These are phyloP conservation scores for Exophiala mesophila DNA, from an alignment of 2,329 filamentous ascomycete species.

Conservation along the genomic window DNA sequence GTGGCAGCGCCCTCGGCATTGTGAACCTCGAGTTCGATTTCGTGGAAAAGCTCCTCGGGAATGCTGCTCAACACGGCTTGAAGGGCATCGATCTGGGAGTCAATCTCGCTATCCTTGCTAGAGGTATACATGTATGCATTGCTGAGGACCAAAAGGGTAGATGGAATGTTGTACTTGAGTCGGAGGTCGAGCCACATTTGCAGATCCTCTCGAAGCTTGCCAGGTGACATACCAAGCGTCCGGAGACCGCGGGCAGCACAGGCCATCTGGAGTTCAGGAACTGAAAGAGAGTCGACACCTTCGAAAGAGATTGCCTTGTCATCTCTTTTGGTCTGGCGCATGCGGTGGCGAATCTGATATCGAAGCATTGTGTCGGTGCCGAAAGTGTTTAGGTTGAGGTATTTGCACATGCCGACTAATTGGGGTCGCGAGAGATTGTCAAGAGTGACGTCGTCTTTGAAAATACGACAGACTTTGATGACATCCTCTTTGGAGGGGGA, in stretches of 20 bases:
- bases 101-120: slow-evolving; percentile 75
- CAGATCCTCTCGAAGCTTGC: slow-evolving; percentile 79
- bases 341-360: slow-evolving; percentile 93
- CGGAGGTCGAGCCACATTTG: slow-evolving; percentile 92
- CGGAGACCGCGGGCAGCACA: slow-evolving; percentile 88
- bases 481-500: slow-evolving; percentile 82
- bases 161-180: slow-evolving; percentile 91
- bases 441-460: slow-evolving; percentile 94
- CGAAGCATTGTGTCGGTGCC: slow-evolving; percentile 97
- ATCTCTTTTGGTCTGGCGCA: slow-evolving; percentile 98
- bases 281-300: slow-evolving; percentile 87
- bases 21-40: slow-evolving; percentile 97
- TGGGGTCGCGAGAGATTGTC: slow-evolving; percentile 96
- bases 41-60: slow-evolving; percentile 97
- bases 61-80: slow-evolving; percentile 90
- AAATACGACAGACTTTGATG: slow-evolving; percentile 98
- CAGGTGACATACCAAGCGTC: slow-evolving; percentile 87
- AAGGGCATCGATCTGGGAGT: slow-evolving; percentile 86
- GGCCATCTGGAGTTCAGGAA: slow-evolving; percentile 85
- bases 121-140: slow-evolving; percentile 97
- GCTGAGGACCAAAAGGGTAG: slow-evolving; percentile 88
- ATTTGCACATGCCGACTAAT: slow-evolving; percentile 94
- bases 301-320: slow-evolving; percentile 92
- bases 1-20: slow-evolving; percentile 94
- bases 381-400: slow-evolving; percentile 96